Conservation (phyloP, 495 filamentous ascomycete species). For the Talaromyces liani region DNA sequence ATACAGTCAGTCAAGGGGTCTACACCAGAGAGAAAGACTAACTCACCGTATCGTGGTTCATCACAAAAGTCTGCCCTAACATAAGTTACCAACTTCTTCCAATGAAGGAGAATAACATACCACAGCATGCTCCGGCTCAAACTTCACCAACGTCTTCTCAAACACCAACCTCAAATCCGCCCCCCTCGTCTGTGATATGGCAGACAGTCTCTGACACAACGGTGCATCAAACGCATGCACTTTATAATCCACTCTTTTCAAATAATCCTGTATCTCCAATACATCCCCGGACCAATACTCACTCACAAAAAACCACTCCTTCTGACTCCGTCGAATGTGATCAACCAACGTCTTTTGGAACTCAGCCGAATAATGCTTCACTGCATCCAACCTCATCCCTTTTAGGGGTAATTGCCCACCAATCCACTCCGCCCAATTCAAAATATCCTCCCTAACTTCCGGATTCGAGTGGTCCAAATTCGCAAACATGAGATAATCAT, state of each 20-base stretch:
- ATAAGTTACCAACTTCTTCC: not conserved
- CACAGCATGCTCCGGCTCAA: slow-evolving; percentile 55
- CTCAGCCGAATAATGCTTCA: slow-evolving; percentile 60
- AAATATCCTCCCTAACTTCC: slow-evolving; percentile 56
- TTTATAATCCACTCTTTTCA: slow-evolving; percentile 51
- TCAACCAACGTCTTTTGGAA: slow-evolving; percentile 57
- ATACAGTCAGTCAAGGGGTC: slow-evolving; percentile 21
- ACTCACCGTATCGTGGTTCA: slow-evolving; percentile 40
- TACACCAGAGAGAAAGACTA: not conserved
- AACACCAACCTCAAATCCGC: slow-evolving; percentile 58
- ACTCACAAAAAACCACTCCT: slow-evolving; percentile 59
- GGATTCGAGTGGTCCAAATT: slow-evolving; percentile 61
- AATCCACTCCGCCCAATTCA: slow-evolving; percentile 64
- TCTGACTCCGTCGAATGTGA: slow-evolving; percentile 37
- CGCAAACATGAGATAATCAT: slow-evolving; percentile 63
- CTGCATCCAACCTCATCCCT: slow-evolving; percentile 69
- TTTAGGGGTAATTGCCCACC: slow-evolving; percentile 46
- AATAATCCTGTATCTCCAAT: slow-evolving; percentile 45
- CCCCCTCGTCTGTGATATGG: slow-evolving; percentile 38
- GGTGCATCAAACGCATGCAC: slow-evolving; percentile 62
- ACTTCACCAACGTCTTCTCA: slow-evolving; percentile 50
- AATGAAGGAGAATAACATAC: slow-evolving; percentile 25
- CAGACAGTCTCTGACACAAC: slow-evolving; percentile 57
- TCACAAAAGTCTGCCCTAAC: slow-evolving; percentile 29
- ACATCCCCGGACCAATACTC: slow-evolving; percentile 65